These are phyloP conservation scores for Coemansia biformis DNA, from an alignment of 192 early-diverging fungal species.

Conservation along the genomic window DNA sequence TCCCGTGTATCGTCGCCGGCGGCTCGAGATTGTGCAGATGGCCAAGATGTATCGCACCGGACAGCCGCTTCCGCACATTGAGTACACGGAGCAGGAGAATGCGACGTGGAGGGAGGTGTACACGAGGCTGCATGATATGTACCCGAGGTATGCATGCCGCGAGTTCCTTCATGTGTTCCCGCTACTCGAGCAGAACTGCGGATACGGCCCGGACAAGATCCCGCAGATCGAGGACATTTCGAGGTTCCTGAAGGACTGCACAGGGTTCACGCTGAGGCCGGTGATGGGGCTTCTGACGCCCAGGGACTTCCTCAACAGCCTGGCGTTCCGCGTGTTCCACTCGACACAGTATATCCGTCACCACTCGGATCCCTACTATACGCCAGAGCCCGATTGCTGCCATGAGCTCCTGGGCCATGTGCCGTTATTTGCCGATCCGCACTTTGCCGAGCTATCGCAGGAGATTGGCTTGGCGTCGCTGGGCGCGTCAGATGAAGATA, in stretches of 20 bases:
- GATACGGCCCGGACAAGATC: conserved; percentile 75
- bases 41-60: conserved; percentile 77
- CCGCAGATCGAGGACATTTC: conserved; percentile 89
- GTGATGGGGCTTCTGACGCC: conserved; percentile 90
- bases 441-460: conserved; percentile 91
- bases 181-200: conserved; percentile 85
- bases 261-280: conserved; percentile 90
- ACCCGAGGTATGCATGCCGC: conserved; percentile 82
- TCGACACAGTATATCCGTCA: conserved; percentile 98
- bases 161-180: conserved; percentile 90
- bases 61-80: conserved; percentile 69
- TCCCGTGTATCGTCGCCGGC: conserved; percentile 73
- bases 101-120: conserved; percentile 83
- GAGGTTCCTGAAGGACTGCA: conserved; percentile 84
- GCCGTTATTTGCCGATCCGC: conserved; percentile 71
- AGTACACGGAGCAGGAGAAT: conserved; percentile 75
- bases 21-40: conserved; percentile 75
- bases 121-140: conserved; percentile 66
- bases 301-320: conserved; percentile 90
- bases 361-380: conserved; percentile 83
- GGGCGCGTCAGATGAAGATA: conserved; percentile 86
- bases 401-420: conserved; percentile 94
- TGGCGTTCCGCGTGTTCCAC: conserved; percentile 97
- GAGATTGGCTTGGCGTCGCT: conserved; percentile 92
- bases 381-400: conserved; percentile 92